Conservation (phyloP, 1,139 yeast species). For the Diutina neorugosa region DNA sequence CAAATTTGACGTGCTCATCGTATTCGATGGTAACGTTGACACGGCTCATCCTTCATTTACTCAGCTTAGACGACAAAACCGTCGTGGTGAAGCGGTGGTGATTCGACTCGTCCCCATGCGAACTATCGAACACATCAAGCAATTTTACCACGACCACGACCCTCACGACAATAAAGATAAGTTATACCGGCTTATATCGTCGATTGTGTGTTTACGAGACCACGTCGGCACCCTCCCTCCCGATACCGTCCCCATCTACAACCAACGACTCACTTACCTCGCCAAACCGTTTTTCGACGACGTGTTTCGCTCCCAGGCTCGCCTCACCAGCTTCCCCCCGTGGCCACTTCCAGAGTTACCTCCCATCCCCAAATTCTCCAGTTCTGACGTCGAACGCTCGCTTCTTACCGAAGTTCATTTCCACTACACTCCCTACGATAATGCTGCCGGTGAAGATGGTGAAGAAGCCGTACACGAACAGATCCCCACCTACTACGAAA, state of each 20-base stretch:
- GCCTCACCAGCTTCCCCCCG: slow-evolving; percentile 14
- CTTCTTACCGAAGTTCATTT: slow-evolving; percentile 67
- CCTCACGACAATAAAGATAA: slow-evolving; percentile 26
- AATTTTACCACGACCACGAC: slow-evolving; percentile 13
- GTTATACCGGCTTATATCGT: slow-evolving; percentile 61
- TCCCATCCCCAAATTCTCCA: slow-evolving; percentile 45
- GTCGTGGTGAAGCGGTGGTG: slow-evolving; percentile 34
- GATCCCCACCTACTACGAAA: slow-evolving; percentile 36
- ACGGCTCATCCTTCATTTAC: slow-evolving; percentile 18
- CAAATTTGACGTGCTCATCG: slow-evolving; percentile 50
- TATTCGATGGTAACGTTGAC: slow-evolving; percentile 62
- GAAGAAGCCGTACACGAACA: neutral
- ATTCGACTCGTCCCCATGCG: slow-evolving; percentile 64
- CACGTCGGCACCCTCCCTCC: slow-evolving; percentile 79
- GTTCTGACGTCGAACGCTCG: slow-evolving; percentile 70
- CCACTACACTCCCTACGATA: slow-evolving; percentile 43
- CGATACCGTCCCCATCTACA: slow-evolving; percentile 64
- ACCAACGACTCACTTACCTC: slow-evolving; percentile 53
- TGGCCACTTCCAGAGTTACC: slow-evolving; percentile 83
- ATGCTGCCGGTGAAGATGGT: slow-evolving; percentile 9
- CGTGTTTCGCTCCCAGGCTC: slow-evolving; percentile 13
- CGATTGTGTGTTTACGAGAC: slow-evolving; percentile 73
- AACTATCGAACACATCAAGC: slow-evolving; percentile 68
- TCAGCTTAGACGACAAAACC: slow-evolving; percentile 21
- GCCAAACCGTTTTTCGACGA: slow-evolving; percentile 43